phyloP scores from a whole-genome alignment of 106 monocot species.

The Xerophyta viscosa region DNA sequence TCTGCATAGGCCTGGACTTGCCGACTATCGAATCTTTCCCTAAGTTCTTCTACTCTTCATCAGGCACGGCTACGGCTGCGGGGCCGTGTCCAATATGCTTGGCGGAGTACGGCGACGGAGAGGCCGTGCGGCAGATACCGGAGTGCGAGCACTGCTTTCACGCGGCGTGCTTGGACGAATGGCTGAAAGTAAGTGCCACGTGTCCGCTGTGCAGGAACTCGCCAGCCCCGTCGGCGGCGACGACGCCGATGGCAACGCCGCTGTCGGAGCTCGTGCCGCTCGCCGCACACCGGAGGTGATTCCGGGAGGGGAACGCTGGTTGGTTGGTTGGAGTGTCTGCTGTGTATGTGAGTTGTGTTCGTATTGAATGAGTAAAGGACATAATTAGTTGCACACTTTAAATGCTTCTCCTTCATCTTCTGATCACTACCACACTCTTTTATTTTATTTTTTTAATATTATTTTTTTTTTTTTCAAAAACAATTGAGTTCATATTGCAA shows the following conservation, averaged over 20 bases:
- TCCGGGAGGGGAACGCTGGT: no score
- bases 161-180: conserved; percentile 54
- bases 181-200: conserved; percentile 63
- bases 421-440: no score
- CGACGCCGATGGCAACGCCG: conserved; percentile 57
- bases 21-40: conserved; percentile 59
- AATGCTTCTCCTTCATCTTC: no score
- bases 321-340: no score
- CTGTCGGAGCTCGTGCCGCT: conserved; percentile 73
- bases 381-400: no score
- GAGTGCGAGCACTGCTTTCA: conserved; percentile 83
- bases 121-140: conserved; percentile 34
- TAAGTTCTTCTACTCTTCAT: conserved; percentile 26
- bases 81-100: conserved; percentile 69
- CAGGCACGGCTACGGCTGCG: neutral
- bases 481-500: no score
- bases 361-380: no score
- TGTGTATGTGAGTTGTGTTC: no score
- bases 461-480: no score
- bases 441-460: no score
- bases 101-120: conserved; percentile 46
- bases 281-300: conserved; percentile 45
- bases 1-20: conserved; percentile 35
- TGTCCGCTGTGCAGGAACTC: conserved; percentile 77
- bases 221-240: conserved; percentile 40